These are phyloP conservation scores for Macrolepiota dolichaula DNA, from an alignment of 768 basidiomycete species.

Conservation along the genomic window DNA sequence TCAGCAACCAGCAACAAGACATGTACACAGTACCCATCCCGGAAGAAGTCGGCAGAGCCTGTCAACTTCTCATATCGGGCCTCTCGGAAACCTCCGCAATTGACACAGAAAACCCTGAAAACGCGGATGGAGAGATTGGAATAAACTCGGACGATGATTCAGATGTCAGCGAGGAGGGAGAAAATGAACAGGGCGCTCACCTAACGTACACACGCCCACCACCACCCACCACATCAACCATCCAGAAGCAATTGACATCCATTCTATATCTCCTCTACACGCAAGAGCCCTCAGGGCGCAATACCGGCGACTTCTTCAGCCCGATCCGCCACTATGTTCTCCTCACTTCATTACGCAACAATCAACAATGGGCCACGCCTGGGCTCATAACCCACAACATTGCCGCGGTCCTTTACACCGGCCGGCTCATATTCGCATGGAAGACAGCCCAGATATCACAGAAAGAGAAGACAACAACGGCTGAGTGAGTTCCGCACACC, in stretches of 20 bases:
- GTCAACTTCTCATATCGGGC: neutral
- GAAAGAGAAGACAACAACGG: neutral
- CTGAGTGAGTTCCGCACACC: no score
- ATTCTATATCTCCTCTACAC: neutral
- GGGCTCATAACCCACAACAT: slow-evolving; percentile 14
- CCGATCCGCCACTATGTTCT: slow-evolving; percentile 10
- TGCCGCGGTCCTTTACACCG: slow-evolving; percentile 7
- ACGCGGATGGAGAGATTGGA: neutral
- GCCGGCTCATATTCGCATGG: slow-evolving; percentile 8
- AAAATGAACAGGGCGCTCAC: neutral
- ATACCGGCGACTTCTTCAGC: neutral
- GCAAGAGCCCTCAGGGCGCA: neutral
- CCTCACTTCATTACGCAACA: slow-evolving; percentile 1
- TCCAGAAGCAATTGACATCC: neutral
- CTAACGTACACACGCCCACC: neutral
- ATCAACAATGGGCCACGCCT: slow-evolving; percentile 4
- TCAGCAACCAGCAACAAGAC: accelerated
- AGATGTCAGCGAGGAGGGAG: neutral
- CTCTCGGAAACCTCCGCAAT: neutral
- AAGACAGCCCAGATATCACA: neutral
- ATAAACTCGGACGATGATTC: neutral
- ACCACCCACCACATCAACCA: no score
- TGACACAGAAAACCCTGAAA: neutral
- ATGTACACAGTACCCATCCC: neutral
- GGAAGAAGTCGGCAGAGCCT: neutral